Conservation (phyloP, 2,329 filamentous ascomycete genomes). For the Saccharata proteae region DNA sequence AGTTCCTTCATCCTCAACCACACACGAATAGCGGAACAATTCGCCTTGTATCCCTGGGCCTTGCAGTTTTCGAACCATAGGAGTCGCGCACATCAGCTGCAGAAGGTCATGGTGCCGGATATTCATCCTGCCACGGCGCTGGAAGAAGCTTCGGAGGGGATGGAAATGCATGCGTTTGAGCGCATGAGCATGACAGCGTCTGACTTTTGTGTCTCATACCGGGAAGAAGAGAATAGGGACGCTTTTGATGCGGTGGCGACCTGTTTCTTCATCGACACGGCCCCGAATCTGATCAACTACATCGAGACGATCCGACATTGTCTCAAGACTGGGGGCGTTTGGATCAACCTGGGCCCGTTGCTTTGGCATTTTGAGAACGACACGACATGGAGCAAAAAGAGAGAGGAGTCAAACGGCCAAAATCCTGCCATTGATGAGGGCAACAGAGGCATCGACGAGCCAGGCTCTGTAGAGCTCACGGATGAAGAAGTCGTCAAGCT, state of each 20-base stretch:
- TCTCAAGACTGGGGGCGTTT: conserved; percentile 63
- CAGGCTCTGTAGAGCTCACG: conserved; percentile 79
- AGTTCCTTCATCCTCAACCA: conserved; percentile 65
- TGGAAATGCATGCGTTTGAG: conserved; percentile 35
- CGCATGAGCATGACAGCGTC: conserved; percentile 87
- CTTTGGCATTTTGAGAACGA: conserved; percentile 92
- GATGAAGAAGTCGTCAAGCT: conserved; percentile 77
- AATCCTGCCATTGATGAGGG: neutral
- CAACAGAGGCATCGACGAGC: conserved; percentile 62
- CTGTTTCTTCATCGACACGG: conserved; percentile 95
- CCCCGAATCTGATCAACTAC: conserved; percentile 83
- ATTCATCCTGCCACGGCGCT: conserved; percentile 36
- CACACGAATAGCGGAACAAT: conserved; percentile 47
- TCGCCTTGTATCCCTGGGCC: conserved; percentile 74
- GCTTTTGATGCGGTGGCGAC: conserved; percentile 73
- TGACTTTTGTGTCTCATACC: conserved; percentile 85
- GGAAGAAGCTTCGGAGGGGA: conserved; percentile 9
- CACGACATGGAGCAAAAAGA: conserved; percentile 44
- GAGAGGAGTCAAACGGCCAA: conserved; percentile 16
- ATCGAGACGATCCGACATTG: conserved; percentile 72
- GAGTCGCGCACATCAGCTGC: conserved; percentile 62
- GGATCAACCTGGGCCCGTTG: conserved; percentile 82
- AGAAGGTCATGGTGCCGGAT: conserved; percentile 65
- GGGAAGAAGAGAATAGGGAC: conserved; percentile 45
- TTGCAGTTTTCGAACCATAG: conserved; percentile 79